phyloP scores from a whole-genome alignment of 164 flowering plant genomes.

The Chimonanthus salicifolius region DNA sequence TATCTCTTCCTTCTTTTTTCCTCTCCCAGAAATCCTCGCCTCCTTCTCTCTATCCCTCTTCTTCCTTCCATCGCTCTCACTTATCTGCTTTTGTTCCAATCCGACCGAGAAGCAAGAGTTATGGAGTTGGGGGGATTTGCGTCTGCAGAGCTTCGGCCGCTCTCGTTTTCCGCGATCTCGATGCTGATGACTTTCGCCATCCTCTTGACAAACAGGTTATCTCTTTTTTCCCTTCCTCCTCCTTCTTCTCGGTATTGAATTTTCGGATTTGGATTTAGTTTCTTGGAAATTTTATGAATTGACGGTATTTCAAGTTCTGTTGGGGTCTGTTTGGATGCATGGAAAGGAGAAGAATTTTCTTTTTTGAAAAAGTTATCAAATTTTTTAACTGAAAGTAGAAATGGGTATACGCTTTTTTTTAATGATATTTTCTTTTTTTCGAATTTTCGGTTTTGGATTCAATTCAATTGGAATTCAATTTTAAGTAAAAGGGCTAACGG shows the following conservation, averaged over 20 bases:
- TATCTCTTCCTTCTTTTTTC: constrained; percentile 14
- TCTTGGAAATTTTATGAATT: neutral
- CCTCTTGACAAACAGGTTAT: constrained; percentile 34
- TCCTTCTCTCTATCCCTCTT: constrained; percentile 2
- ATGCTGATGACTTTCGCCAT: constrained; percentile 34
- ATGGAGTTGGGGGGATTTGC: constrained; percentile 4
- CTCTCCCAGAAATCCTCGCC: constrained; percentile 1
- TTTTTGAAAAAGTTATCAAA: too few species aligned
- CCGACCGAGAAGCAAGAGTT: constrained; percentile 3
- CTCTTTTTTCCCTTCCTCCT: neutral
- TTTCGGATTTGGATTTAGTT: neutral
- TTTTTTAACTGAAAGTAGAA: too few species aligned
- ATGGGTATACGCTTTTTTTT: too few species aligned
- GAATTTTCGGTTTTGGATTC: too few species aligned
- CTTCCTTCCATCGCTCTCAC: neutral
- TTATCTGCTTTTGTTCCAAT: constrained; percentile 5
- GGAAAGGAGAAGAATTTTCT: too few species aligned
- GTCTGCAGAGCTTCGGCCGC: constrained; percentile 13
- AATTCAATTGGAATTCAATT: too few species aligned
- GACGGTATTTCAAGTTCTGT: neutral
- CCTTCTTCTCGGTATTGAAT: neutral
- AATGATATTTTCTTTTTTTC: too few species aligned
- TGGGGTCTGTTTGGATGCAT: neutral
- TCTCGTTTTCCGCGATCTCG: constrained; percentile 26
- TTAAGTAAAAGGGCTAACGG: too few species aligned